Evolutionary conservation across 257 asterid genomes (phyloP).

Genomic region (Ballota nigra): DNA sequence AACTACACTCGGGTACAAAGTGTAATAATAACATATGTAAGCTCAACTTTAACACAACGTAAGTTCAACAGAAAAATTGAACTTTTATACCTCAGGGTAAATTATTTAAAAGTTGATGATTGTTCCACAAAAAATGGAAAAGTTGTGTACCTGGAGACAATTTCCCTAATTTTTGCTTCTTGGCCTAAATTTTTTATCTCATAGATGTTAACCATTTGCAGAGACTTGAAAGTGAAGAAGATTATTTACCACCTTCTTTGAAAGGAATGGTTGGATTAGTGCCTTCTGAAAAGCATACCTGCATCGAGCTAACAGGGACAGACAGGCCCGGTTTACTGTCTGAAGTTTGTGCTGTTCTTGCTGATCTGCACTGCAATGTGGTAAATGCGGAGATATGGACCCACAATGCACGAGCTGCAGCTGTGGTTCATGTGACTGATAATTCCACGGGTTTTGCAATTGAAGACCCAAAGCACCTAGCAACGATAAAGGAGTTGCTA

Average conservation of each 20-base stretch:
- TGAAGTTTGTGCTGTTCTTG: conserved; percentile 74
- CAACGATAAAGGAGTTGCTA: conserved; percentile 48
- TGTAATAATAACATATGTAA: no score
- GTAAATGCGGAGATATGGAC: conserved; percentile 83
- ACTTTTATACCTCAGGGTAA: no score
- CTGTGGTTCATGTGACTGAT: conserved; percentile 66
- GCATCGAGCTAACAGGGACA: conserved; percentile 69
- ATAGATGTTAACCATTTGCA: conserved; percentile 23
- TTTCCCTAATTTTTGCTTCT: neutral
- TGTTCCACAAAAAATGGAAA: no score
- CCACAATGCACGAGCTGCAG: conserved; percentile 80
- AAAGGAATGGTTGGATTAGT: conserved; percentile 60
- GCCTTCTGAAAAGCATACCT: conserved; percentile 67
- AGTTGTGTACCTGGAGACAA: no score
- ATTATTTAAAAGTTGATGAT: no score
- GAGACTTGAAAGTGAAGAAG: conserved; percentile 64
- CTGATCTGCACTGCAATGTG: conserved; percentile 68
- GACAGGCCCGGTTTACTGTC: conserved; percentile 83
- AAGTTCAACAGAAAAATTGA: no score
- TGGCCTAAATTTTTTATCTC: neutral
- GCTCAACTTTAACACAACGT: no score
- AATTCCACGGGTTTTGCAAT: conserved; percentile 50
- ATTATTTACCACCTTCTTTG: conserved; percentile 40
- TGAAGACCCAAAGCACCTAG: conserved; percentile 57
- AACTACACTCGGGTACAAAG: no score